phyloP scores from a whole-genome alignment of 192 early-diverging fungal species.

The Entophlyctis helioformis region DNA sequence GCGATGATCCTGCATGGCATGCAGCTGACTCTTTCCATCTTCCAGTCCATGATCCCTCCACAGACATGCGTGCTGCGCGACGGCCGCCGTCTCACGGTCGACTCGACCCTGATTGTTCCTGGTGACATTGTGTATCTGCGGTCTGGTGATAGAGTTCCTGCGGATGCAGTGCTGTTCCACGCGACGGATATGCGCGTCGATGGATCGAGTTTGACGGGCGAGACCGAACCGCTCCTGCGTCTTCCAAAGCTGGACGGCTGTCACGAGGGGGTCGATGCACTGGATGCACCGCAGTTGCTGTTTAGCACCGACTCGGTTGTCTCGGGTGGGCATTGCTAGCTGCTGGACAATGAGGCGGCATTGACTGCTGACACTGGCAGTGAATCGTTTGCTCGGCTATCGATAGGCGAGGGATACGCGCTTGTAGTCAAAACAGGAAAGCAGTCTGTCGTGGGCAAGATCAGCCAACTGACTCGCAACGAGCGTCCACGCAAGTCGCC shows the following conservation, averaged over 20 bases:
- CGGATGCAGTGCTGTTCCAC: conserved; percentile 23
- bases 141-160: conserved; percentile 28
- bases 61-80: conserved; percentile 23
- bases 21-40: not conserved
- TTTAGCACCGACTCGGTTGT: conserved; percentile 31
- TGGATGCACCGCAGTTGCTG: conserved; percentile 34
- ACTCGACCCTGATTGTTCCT: conserved; percentile 20
- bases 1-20: not conserved
- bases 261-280: conserved; percentile 8
- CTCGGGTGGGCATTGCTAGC: conserved; percentile 15
- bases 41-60: conserved; percentile 23
- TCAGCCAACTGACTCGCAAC: conserved; percentile 21
- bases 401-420: conserved; percentile 30
- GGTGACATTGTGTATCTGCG: conserved; percentile 29
- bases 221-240: conserved; percentile 24
- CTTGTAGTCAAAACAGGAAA: conserved; percentile 37
- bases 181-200: conserved; percentile 31
- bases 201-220: conserved; percentile 37
- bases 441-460: conserved; percentile 33
- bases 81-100: conserved; percentile 5
- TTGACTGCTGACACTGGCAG: not conserved
- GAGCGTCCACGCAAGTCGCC: conserved; percentile 23
- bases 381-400: not conserved
- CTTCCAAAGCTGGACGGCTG: conserved; percentile 7
- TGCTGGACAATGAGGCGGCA: not conserved